Base-by-base conservation (phyloP, 768 basidiomycete species). In the Collybiopsis confluens region DNA sequence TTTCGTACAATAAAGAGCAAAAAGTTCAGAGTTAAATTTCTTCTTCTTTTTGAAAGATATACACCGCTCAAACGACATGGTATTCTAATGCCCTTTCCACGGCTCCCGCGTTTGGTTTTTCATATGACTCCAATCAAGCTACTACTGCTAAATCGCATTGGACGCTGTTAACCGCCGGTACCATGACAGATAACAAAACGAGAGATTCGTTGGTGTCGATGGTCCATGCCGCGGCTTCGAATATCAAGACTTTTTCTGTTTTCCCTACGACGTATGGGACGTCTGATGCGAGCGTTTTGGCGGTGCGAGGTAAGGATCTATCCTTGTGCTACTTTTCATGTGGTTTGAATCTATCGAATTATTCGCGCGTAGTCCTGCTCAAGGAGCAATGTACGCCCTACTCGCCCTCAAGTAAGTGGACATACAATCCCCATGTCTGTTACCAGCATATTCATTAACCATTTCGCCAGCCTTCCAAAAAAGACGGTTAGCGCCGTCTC, bases 331-430 rank as follows among this genome's bases (percentile, higher is more conserved):
- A n/a, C 30, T 35, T 28, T 15, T 9, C 7, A 26, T 18, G 18
- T n/a, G 3, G 10, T 10, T 16, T 45, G n/a, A 40, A 4, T 40
- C 30, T 33, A 33, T 37, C 4, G 1, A 16, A 20, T 37, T 9
- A 40, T 23, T 36, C 15, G 13, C 33, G 4, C n/a, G 21, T 23
- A 54, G 54, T 26, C 54, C 54, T 26, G 54, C 54, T 37, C 45
- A 46, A 46, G 54, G 54, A 27, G 45, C 54, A n/a, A 55, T 55
- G 54, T 55, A 38, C 38, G 45, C 54, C 16, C 23, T 55, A n/a
- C 26, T 48, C 18, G 45, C 45, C 10, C 54, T 67, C 10, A 61
- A 47, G 67, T 68, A 28, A 35, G 65, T 58, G 30, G 21, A 13
- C 3, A 30, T 2, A 23, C 42, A 15, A 7, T 30, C 2, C 13